A percentile compares a stretch with the other conserved stretches of the same genome.
Conservation (phyloP, 1,284 basidiomycete genomes). For the Agroathelia rolfsii region DNA sequence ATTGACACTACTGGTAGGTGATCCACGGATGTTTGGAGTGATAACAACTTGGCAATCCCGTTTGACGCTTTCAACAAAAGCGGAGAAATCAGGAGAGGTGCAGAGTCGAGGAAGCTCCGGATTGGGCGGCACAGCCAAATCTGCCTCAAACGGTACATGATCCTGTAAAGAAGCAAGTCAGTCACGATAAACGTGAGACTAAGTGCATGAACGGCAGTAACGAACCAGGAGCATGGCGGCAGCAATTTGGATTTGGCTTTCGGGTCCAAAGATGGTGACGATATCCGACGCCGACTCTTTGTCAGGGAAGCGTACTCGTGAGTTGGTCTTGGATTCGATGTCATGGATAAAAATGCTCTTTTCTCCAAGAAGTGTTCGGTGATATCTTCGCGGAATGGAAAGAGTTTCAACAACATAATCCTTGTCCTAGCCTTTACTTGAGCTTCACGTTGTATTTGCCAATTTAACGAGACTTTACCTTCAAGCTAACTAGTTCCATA, state of each 20-base stretch:
- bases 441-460: conserved; percentile 5
- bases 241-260: conserved; percentile 94
- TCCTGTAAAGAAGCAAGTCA: conserved; percentile 45
- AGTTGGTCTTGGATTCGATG: conserved; percentile 95
- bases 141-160: conserved; percentile 95
- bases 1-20: conserved; percentile 26
- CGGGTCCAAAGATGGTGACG: conserved; percentile 91
- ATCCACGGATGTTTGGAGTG: conserved; percentile 51
- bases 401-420: conserved; percentile 93
- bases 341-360: conserved; percentile 96
- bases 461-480: conserved; percentile 39
- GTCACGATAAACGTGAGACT: conserved; percentile 7
- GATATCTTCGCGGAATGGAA: conserved; percentile 88
- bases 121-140: conserved; percentile 84
- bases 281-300: conserved; percentile 90
- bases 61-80: conserved; percentile 84
- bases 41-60: conserved; percentile 90
- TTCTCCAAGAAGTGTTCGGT: conserved; percentile 90
- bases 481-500: conserved; percentile 95
- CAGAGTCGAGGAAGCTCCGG: conserved; percentile 70
- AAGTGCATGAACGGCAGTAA: conserved; percentile 14
- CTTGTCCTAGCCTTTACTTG: conserved; percentile 60
- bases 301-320: conserved; percentile 88
- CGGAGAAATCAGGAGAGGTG: conserved; percentile 70
- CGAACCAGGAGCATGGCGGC: conserved; percentile 88